These are phyloP conservation scores for Litchi chinensis DNA, from an alignment of 345 rosid genomes.

Conservation along the genomic window DNA sequence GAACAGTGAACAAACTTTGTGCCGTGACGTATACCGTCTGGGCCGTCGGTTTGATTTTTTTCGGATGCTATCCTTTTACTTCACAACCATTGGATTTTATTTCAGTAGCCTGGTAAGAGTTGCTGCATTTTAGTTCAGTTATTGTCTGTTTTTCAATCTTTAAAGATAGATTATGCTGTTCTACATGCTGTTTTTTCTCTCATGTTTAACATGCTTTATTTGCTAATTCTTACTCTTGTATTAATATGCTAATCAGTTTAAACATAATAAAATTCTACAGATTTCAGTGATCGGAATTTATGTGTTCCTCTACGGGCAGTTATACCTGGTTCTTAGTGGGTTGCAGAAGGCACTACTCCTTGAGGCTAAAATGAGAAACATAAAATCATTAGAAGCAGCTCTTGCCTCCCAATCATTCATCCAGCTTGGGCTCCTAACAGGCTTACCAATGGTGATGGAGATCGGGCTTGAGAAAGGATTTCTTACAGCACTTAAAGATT, in stretches of 20 bases:
- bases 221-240: constrained; percentile 1
- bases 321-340: constrained; percentile 95
- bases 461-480: constrained; percentile 95
- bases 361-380: constrained; percentile 78
- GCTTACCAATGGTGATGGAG: constrained; percentile 99
- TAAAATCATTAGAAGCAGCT: constrained; percentile 88
- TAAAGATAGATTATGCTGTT: background rate
- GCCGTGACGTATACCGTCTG: constrained; percentile 91
- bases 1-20: constrained; percentile 90
- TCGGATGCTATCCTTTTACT: constrained; percentile 93
- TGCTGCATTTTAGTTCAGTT: background rate
- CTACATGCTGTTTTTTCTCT: background rate
- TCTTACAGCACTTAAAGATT: constrained; percentile 86
- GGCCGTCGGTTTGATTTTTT: constrained; percentile 91
- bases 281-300: constrained; percentile 80
- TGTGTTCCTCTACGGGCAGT: constrained; percentile 89
- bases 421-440: constrained; percentile 95
- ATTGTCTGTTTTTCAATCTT: background rate
- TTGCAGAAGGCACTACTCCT: constrained; percentile 67
- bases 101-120: constrained; percentile 81
- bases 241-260: constrained; percentile 17
- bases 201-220: background rate
- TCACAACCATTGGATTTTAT: constrained; percentile 94
- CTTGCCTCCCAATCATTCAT: constrained; percentile 97
- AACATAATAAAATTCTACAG: constrained; percentile 37